These are phyloP conservation scores for Neurospora sp. DNA, from an alignment of 495 filamentous ascomycete genomes.

Conservation along the genomic window DNA sequence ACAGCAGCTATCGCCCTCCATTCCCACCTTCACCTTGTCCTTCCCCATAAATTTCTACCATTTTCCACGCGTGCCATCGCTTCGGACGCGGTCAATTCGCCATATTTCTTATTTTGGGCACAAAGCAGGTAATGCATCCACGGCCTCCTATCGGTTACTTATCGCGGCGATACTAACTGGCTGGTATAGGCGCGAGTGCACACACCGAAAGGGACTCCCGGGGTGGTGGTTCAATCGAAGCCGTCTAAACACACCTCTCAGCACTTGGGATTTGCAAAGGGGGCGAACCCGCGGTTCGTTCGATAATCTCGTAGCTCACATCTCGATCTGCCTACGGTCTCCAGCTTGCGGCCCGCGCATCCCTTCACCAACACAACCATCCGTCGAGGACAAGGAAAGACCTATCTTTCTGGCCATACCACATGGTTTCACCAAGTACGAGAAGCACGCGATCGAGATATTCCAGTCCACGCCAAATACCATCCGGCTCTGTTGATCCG, in stretches of 20 bases:
- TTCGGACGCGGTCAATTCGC: constrained; percentile 15
- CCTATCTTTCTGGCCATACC: not conserved
- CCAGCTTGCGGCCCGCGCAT: not conserved
- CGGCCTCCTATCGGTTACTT: not conserved
- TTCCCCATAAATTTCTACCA: constrained; percentile 3
- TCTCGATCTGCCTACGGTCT: not conserved
- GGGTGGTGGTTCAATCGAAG: constrained; percentile 13
- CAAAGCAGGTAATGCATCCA: constrained; percentile 11
- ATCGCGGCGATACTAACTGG: constrained; percentile 19
- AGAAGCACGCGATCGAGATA: constrained; percentile 41
- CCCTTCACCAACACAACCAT: constrained; percentile 1
- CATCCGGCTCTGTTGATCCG: constrained; percentile 27
- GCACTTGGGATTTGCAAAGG: constrained; percentile 9
- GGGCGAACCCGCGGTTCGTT: constrained; percentile 10
- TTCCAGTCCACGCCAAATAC: constrained; percentile 41
- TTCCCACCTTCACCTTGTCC: constrained; percentile 6
- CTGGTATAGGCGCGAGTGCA: constrained; percentile 19
- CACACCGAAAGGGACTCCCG: not conserved
- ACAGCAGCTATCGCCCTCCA: constrained; percentile 4
- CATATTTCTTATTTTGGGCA: constrained; percentile 8
- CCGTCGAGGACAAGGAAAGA: not conserved
- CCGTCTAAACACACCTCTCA: not conserved
- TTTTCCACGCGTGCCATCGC: constrained; percentile 11
- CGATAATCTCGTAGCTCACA: not conserved
- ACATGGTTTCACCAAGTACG: constrained; percentile 26